phyloP scores from a whole-genome alignment of 768 basidiomycete genomes.

The Cubamyces sp. region DNA sequence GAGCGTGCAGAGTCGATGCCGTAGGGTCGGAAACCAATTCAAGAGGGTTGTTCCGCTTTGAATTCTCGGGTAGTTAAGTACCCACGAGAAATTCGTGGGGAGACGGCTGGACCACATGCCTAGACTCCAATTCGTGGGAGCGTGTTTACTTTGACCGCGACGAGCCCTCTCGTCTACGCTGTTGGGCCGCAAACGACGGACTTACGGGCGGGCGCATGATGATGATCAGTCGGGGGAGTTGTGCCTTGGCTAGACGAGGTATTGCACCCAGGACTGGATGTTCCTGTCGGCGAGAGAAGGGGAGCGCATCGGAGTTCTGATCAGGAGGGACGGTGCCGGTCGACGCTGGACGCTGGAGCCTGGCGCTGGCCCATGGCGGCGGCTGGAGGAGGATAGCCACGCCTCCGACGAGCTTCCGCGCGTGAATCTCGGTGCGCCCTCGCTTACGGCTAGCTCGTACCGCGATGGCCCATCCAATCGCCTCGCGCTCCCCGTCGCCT shows the following conservation, averaged over 20 bases:
- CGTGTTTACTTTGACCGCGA: neutral
- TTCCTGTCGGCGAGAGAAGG: neutral
- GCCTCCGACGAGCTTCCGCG: slow-evolving; percentile 20
- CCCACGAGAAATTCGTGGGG: slow-evolving; percentile 1
- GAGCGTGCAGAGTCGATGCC: slow-evolving; percentile 16
- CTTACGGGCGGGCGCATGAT: neutral
- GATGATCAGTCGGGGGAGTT: slow-evolving; percentile 1
- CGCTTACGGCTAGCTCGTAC: slow-evolving; percentile 17
- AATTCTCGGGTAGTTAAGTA: slow-evolving; percentile 14
- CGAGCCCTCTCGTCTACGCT: neutral
- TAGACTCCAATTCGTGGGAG: slow-evolving; percentile 12
- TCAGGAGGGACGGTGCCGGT: slow-evolving; percentile 17
- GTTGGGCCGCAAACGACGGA: neutral
- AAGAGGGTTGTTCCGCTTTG: slow-evolving; percentile 12
- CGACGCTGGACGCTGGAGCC: neutral
- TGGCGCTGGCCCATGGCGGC: no score
- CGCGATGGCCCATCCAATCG: slow-evolving; percentile 17
- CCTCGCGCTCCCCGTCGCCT: slow-evolving; percentile 8
- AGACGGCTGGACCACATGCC: neutral
- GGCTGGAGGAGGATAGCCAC: slow-evolving; percentile 21
- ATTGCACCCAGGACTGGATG: slow-evolving; percentile 9
- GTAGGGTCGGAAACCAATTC: slow-evolving; percentile 11
- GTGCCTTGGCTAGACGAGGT: slow-evolving; percentile 14
- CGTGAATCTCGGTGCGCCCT: slow-evolving; percentile 25
- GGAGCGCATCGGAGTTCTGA: slow-evolving; percentile 1